phyloP scores from a whole-genome alignment of 2,329 filamentous ascomycete species.

The Phyllosticta capitalensis region DNA sequence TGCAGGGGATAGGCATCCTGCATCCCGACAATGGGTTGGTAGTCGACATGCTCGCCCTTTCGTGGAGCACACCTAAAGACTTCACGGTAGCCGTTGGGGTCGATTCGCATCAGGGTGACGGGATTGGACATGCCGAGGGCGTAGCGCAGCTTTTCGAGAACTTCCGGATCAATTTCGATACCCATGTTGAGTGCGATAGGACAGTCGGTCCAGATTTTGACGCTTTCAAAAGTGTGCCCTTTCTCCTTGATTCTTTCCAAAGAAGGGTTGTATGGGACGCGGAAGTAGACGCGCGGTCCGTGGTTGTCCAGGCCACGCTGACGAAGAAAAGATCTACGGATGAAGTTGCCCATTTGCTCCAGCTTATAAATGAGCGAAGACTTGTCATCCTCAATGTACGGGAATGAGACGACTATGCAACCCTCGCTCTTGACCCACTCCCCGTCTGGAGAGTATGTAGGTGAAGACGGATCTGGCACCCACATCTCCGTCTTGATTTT shows the following conservation, averaged over 20 bases:
- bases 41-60: conserved; percentile 46
- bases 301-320: conserved; percentile 27
- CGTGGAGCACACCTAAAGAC: conserved; percentile 53
- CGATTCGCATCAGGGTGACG: conserved; percentile 59
- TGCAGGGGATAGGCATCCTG: conserved; percentile 67
- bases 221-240: conserved; percentile 50
- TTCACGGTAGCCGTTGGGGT: conserved; percentile 47
- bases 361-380: conserved; percentile 19
- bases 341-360: conserved; percentile 24
- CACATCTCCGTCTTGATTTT: conserved; percentile 59
- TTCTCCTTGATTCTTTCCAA: conserved; percentile 47
- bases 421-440: conserved; percentile 46
- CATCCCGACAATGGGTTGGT: conserved; percentile 57
- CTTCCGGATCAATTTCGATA: conserved; percentile 38
- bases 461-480: conserved; percentile 54
- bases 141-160: conserved; percentile 52
- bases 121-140: conserved; percentile 59
- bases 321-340: conserved; percentile 16
- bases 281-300: conserved; percentile 51
- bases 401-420: conserved; percentile 59
- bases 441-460: conserved; percentile 39
- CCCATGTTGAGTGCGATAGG: conserved; percentile 39
- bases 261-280: conserved; percentile 56
- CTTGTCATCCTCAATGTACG: conserved; percentile 32
- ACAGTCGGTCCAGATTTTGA: conserved; percentile 57